Percentiles rank a stretch among this genome's conserved stretches.
Conservation (phyloP, 345 rosid genomes). For the Citrus sp. region DNA sequence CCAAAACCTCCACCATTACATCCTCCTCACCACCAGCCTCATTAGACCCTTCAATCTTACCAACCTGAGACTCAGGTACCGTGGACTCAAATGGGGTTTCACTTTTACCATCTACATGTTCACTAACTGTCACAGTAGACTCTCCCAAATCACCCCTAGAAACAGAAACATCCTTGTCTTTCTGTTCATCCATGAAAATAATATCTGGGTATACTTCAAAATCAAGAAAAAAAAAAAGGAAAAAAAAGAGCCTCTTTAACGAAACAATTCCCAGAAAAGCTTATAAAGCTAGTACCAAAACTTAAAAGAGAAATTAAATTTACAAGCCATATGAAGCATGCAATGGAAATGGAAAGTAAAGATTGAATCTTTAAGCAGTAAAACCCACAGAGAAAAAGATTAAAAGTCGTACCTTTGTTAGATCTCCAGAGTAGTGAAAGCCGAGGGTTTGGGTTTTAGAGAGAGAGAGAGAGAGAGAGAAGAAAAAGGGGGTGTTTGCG, state of each 20-base stretch:
- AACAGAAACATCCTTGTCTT: conserved; percentile 10
- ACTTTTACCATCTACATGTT: conserved; percentile 14
- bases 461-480: conserved; percentile 5
- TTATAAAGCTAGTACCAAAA: conserved; percentile 22
- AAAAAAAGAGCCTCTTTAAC: not conserved
- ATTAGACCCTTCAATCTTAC: conserved; percentile 14
- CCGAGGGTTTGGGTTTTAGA: conserved; percentile 24
- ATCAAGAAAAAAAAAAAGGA: not conserved
- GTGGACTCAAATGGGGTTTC: conserved; percentile 20
- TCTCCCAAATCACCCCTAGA: conserved; percentile 13
- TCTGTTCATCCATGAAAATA: conserved; percentile 27
- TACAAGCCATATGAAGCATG: not conserved
- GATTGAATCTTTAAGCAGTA: not conserved
- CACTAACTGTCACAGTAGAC: conserved; percentile 16
- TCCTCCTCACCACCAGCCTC: conserved; percentile 39
- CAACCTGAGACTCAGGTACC: conserved; percentile 18
- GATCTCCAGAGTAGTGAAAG: conserved; percentile 24
- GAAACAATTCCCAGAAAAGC: not conserved
- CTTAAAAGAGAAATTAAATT: not conserved
- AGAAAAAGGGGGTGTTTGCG: not conserved
- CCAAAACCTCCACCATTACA: conserved; percentile 39
- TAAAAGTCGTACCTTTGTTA: conserved; percentile 25
- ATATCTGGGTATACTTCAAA: conserved; percentile 23
- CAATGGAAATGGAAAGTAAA: not conserved
- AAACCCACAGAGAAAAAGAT: conserved; percentile 3